Percentiles rank a stretch among this genome's conserved stretches.
These are phyloP conservation scores for Lodderomyces parapsilosis DNA, from an alignment of 1,139 yeast species.

Conservation along the genomic window DNA sequence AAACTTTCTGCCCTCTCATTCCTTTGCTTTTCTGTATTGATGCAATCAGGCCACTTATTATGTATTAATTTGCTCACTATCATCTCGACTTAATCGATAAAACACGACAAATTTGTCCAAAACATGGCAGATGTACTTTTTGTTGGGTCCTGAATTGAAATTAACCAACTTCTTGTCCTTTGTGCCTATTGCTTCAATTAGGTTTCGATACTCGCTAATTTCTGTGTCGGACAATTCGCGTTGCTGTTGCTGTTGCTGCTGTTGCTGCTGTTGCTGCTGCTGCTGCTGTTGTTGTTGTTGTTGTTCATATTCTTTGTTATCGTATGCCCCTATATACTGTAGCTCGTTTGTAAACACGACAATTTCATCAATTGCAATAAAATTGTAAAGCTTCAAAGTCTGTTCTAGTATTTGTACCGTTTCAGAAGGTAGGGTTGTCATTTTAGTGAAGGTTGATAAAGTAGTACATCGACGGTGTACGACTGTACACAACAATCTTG, in stretches of 20 bases:
- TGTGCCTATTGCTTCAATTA: background rate
- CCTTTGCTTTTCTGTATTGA: no score
- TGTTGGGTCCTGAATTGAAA: background rate
- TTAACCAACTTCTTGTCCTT: background rate
- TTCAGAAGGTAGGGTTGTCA: background rate
- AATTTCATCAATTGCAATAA: background rate
- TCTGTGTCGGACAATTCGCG: background rate
- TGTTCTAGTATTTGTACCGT: background rate
- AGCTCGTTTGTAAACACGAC: background rate
- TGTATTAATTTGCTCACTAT: conserved; percentile 77
- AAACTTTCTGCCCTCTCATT: no score
- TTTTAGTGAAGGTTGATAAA: background rate
- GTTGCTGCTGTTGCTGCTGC: background rate
- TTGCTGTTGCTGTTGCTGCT: background rate
- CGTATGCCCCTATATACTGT: conserved; percentile 2
- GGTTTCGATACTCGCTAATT: background rate
- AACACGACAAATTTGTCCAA: conserved; percentile 1
- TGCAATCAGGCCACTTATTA: no score
- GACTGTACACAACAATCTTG: background rate
- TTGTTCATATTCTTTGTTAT: no score
- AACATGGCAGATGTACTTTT: background rate
- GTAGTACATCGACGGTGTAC: background rate
- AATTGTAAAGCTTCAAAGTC: background rate
- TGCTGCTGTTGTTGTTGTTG: background rate
- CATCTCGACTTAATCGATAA: conserved; percentile 58